Base-by-base conservation (phyloP, 2,329 filamentous ascomycete genomes). In the Aspergillus sp. region DNA sequence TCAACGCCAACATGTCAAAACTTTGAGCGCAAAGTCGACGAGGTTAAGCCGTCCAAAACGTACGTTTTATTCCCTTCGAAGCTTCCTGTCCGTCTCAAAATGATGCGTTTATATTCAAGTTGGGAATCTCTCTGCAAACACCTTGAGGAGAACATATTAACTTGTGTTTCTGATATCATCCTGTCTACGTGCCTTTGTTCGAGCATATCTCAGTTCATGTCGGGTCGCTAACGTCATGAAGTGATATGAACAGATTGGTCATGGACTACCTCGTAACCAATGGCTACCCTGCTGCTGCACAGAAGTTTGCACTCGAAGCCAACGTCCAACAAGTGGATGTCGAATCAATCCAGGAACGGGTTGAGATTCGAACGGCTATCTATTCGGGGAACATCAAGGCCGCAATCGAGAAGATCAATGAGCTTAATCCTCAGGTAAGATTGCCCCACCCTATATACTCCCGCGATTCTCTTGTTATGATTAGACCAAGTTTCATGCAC, bases 111-210 rank as follows among this genome's bases (percentile, higher is more conserved):
- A 58, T 74, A 83, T 88, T 90, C 88, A 96, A 96, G 85, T 86
- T 99, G 95, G 95, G 95, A 99, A 99, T 99, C 95, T 99, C 96
- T 99, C 95, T 90, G 91, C 98, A 90, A 84, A 78, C 81, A 79
- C 33, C 78, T 84, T 99, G 95, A 90, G 89, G 95, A 99, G 87
- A 91, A 87, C 77, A 82, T 79, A 82, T 88, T 90, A 87, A 90
- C 86, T 89, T 90, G 86, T 86, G 79, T 84, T 83, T 87, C 86
- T 88, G 86, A 89, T 70, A 66, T 67, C 65, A 64, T 67, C 73
- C 53, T 59, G 15, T 21, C 55, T 57, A 56, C 59, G 35, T 57
- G 6, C 57, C 15, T 49, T 56, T 43, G 45, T 21, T 52, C 40
- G 12, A 58, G 39, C 48, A 14, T 12, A 15, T 12, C 24, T 40